Conservation (phyloP, 2,329 filamentous ascomycete genomes). For the Apiospora saccharicola region DNA sequence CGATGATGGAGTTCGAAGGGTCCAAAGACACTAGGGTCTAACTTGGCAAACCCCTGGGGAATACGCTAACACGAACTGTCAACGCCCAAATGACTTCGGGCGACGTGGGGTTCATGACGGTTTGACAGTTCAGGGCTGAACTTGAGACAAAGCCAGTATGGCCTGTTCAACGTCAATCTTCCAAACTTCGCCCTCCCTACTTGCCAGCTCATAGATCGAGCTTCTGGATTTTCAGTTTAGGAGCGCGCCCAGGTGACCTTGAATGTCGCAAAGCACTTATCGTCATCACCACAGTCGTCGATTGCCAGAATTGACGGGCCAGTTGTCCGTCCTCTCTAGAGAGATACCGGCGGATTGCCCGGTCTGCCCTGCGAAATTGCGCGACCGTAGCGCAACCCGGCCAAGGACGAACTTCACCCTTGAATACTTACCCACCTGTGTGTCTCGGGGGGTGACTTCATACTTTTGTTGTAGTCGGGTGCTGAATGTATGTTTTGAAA, state of each 20-base stretch:
- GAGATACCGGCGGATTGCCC: background rate
- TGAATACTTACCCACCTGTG: too few species aligned
- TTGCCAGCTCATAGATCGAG: background rate
- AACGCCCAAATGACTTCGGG: background rate
- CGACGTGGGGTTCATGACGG: background rate
- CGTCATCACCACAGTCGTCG: background rate
- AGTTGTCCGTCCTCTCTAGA: background rate
- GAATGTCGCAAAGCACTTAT: background rate
- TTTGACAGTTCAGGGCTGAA: background rate
- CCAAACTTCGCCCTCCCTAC: background rate
- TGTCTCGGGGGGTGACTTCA: too few species aligned
- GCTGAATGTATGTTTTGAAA: too few species aligned
- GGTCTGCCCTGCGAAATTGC: background rate
- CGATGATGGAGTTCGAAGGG: background rate
- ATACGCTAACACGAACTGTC: background rate
- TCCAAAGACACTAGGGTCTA: background rate
- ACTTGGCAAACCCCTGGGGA: constrained; percentile 7
- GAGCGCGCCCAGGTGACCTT: background rate
- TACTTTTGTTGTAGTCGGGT: too few species aligned
- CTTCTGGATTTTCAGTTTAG: background rate
- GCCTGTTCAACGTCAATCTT: background rate
- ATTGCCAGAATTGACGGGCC: background rate
- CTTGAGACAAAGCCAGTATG: background rate
- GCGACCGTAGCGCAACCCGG: background rate
- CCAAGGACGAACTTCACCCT: too few species aligned